Evolutionary conservation across 2,329 filamentous ascomycete genomes (phyloP).

Genomic region (Trichoderma aggressivum): DNA sequence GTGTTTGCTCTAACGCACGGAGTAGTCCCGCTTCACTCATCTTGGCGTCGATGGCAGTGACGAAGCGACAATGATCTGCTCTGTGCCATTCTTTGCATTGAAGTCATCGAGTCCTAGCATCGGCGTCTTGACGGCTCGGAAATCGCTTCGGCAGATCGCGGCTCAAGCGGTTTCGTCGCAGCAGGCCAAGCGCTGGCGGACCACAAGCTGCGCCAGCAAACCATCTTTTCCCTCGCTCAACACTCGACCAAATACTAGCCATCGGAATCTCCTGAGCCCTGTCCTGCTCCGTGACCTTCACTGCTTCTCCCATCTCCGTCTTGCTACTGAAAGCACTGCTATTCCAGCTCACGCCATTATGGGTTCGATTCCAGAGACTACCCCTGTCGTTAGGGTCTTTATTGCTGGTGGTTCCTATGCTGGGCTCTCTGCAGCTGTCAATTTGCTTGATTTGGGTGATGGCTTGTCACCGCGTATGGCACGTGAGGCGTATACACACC

Average conservation of each 20-base stretch:
- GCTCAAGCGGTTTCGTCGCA: background rate
- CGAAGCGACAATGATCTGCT: background rate
- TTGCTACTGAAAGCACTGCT: background rate
- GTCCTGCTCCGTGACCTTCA: background rate
- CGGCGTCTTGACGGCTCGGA: background rate
- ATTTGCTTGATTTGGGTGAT: conserved; percentile 63
- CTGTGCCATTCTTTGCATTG: background rate
- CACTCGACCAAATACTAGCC: background rate
- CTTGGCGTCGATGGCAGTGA: background rate
- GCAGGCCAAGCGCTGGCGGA: background rate
- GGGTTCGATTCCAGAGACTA: conserved; percentile 29
- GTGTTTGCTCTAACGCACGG: background rate
- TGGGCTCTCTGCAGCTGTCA: conserved; percentile 64
- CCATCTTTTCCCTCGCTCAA: background rate
- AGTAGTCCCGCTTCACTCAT: background rate
- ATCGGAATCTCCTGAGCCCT: background rate
- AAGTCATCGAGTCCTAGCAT: background rate
- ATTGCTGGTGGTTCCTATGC: conserved; percentile 70
- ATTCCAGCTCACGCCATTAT: conserved; percentile 24
- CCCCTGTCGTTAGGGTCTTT: conserved; percentile 53
- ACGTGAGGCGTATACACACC: conserved; percentile 36
- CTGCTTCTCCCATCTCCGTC: background rate
- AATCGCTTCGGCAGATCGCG: conserved; percentile 2
- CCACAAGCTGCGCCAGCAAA: background rate
- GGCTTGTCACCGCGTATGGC: conserved; percentile 50